These are phyloP conservation scores for Pseudoneurospora amorphoporcata DNA, from an alignment of 495 filamentous ascomycete species.

Conservation along the genomic window DNA sequence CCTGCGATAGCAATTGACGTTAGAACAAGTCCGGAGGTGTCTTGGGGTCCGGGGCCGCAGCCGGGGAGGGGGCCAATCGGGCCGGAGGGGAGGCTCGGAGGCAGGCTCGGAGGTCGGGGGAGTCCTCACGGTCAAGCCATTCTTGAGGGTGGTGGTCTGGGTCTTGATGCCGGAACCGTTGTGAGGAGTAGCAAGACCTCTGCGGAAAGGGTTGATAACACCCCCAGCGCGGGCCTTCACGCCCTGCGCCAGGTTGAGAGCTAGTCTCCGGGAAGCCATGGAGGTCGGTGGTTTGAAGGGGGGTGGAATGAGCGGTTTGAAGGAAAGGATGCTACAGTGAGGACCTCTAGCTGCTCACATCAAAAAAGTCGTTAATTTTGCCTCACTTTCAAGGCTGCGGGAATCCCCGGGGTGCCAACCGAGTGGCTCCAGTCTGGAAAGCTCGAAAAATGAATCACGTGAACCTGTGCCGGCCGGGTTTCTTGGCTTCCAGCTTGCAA, in stretches of 20 bases:
- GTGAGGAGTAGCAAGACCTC: conserved; percentile 74
- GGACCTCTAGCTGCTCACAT: conserved; percentile 8
- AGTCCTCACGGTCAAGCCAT: conserved; percentile 82
- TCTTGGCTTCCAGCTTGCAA: neutral
- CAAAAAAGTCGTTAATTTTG: conserved; percentile 28
- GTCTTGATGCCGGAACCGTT: conserved; percentile 59
- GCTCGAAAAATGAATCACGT: neutral
- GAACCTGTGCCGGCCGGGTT: neutral
- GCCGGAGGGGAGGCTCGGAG: neutral
- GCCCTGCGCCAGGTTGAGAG: conserved; percentile 77
- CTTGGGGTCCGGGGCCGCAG: neutral
- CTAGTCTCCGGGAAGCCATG: conserved; percentile 94
- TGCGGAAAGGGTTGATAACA: conserved; percentile 60
- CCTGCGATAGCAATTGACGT: conserved; percentile 46
- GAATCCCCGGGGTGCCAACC: conserved; percentile 14
- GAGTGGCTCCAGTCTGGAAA: neutral
- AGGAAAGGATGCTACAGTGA: conserved; percentile 13
- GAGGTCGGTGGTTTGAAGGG: conserved; percentile 29
- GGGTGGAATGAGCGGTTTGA: conserved; percentile 38
- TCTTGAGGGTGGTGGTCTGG: conserved; percentile 88
- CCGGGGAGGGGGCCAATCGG: conserved; percentile 19
- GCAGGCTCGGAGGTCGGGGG: neutral
- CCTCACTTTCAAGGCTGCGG: conserved; percentile 27
- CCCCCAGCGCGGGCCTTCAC: conserved; percentile 67
- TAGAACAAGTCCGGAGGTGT: conserved; percentile 11